These are phyloP conservation scores for Trichophyton mentagrophytes DNA, from an alignment of 2,329 filamentous ascomycete genomes.

Conservation along the genomic window DNA sequence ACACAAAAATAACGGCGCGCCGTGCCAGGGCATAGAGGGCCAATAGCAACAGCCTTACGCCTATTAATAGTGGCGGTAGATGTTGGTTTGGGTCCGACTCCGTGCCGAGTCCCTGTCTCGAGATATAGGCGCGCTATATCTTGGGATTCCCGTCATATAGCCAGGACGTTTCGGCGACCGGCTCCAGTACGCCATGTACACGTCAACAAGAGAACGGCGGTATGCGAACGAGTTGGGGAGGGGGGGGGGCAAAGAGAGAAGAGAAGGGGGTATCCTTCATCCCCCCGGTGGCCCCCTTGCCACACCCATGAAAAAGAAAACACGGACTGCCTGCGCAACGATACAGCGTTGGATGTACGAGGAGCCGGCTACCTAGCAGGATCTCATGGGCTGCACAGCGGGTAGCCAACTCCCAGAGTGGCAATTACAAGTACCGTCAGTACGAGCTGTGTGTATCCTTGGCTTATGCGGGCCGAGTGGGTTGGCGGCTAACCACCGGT, in stretches of 20 bases:
- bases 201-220: neutral
- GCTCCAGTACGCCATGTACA: neutral
- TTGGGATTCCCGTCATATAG: neutral
- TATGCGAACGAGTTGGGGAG: neutral
- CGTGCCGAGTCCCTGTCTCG: neutral
- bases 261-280: neutral
- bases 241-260: neutral
- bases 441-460: neutral
- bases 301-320: constrained; percentile 2
- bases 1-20: neutral
- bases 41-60: neutral
- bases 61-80: neutral
- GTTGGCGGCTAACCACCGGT: constrained; percentile 1
- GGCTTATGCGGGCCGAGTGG: constrained; percentile 1
- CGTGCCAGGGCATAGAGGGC: neutral
- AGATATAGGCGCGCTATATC: neutral
- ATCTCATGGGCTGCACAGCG: neutral
- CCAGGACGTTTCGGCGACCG: neutral
- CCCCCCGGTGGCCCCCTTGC: neutral
- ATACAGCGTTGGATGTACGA: neutral
- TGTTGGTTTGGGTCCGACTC: neutral
- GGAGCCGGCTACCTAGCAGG: neutral
- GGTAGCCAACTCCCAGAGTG: neutral
- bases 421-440: neutral
- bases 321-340: neutral